Conservation (phyloP, 2,329 filamentous ascomycete species). For the Ophiostoma sp. region DNA sequence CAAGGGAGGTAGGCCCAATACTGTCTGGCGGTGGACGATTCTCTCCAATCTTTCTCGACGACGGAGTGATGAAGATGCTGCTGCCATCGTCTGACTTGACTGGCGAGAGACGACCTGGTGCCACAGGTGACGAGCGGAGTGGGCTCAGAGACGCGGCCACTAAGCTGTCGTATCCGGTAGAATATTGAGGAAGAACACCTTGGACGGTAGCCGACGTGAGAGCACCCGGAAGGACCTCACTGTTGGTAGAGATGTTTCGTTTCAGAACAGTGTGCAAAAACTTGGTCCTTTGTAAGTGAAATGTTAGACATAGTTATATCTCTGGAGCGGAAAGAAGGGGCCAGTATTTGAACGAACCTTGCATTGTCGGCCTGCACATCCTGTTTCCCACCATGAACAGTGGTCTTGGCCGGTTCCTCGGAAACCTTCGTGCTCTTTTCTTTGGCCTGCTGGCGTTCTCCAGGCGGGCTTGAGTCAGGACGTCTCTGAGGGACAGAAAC, state of each 20-base stretch:
- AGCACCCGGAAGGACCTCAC: slow-evolving; percentile 40
- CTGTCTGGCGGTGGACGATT: slow-evolving; percentile 44
- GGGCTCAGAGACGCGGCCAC: slow-evolving; percentile 27
- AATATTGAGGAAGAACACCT: slow-evolving; percentile 45
- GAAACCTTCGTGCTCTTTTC: slow-evolving; percentile 3
- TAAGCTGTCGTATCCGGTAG: slow-evolving; percentile 27
- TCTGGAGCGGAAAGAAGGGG: background rate
- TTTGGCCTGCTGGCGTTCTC: background rate
- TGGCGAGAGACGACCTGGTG: slow-evolving; percentile 28
- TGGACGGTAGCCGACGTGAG: slow-evolving; percentile 55
- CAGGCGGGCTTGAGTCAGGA: background rate
- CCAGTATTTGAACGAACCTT: slow-evolving; percentile 6
- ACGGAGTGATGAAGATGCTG: slow-evolving; percentile 28
- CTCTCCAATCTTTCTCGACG: slow-evolving; percentile 43
- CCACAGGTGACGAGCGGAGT: slow-evolving; percentile 18
- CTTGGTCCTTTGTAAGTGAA: slow-evolving; percentile 39
- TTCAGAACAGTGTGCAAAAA: slow-evolving; percentile 53
- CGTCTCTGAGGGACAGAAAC: slow-evolving; percentile 7
- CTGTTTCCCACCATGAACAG: background rate
- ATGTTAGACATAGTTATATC: background rate
- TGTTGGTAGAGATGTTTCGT: slow-evolving; percentile 48
- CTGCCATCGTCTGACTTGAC: slow-evolving; percentile 29
- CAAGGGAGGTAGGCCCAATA: slow-evolving; percentile 34
- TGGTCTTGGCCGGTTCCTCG: background rate
- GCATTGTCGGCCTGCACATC: slow-evolving; percentile 1